Conservation (phyloP, 805 yeast species). For the Candida sakaeoensis region DNA sequence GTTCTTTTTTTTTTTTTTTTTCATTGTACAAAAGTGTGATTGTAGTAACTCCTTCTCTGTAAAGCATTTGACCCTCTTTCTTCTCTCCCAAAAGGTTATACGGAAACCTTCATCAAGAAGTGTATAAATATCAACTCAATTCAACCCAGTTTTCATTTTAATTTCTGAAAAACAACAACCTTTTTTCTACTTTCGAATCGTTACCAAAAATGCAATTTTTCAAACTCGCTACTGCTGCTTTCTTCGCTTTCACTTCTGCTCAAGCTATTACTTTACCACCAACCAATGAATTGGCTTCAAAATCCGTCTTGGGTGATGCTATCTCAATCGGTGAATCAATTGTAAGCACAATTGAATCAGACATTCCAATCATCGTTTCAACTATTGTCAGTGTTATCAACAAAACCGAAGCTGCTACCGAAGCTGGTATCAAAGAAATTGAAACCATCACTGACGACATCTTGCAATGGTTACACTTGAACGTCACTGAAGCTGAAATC, state of each 20-base stretch:
- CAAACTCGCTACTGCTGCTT: conserved; percentile 9
- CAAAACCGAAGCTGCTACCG: conserved; percentile 1
- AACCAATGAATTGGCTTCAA: conserved; percentile 1
- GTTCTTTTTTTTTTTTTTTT: no score
- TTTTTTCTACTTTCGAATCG: background rate
- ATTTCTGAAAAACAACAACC: background rate
- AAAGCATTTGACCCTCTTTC: no score
- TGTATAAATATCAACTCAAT: background rate
- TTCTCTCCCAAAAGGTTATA: no score
- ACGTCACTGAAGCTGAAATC: conserved; percentile 1
- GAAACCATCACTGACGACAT: background rate
- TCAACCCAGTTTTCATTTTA: background rate
- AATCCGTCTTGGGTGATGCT: background rate
- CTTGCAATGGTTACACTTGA: background rate
- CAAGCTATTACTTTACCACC: conserved; percentile 9
- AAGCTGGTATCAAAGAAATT: background rate
- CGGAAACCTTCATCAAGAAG: no score
- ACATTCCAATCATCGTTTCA: conserved; percentile 1
- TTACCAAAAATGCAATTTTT: conserved; percentile 6
- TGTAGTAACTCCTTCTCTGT: no score
- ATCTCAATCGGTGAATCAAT: conserved; percentile 1
- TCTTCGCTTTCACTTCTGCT: conserved; percentile 11
- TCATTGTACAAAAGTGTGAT: no score
- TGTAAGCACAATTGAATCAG: background rate
- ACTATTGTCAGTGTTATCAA: conserved; percentile 1